Evolutionary conservation across 768 basidiomycete genomes (phyloP).

Genomic region (Xerocomellus amylosporus): DNA sequence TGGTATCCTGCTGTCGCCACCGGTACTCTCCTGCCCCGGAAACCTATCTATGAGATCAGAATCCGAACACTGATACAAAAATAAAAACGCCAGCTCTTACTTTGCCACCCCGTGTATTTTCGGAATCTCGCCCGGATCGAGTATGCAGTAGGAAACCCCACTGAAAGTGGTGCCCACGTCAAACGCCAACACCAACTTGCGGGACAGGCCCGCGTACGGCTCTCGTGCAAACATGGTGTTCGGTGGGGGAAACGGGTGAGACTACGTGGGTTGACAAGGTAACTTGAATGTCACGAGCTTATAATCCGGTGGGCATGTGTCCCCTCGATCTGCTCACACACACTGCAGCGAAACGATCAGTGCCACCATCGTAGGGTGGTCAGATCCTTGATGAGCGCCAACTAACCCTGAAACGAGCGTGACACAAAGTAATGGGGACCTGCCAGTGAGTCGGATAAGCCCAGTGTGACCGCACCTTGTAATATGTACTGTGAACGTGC

Average conservation of each 20-base stretch:
- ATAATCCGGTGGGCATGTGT: constrained; percentile 4
- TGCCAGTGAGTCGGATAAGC: neutral
- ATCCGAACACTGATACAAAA: neutral
- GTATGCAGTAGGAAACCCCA: constrained; percentile 38
- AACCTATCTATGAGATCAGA: constrained; percentile 14
- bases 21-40: constrained; percentile 36
- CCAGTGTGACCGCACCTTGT: constrained; percentile 1
- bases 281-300: neutral
- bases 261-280: neutral
- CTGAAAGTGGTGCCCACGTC: constrained; percentile 36
- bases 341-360: neutral
- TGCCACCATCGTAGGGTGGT: neutral
- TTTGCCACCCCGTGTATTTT: constrained; percentile 22
- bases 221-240: constrained; percentile 27
- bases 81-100: neutral
- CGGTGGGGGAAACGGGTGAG: neutral
- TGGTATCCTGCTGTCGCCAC: constrained; percentile 42
- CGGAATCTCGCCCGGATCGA: constrained; percentile 35
- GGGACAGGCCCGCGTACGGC: constrained; percentile 33
- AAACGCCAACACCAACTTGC: constrained; percentile 34
- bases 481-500: neutral
- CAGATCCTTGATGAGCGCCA: neutral
- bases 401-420: neutral
- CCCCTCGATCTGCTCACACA: neutral
- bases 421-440: neutral